These are phyloP conservation scores for Quercus cerris DNA, from an alignment of 306 rosid species.

Conservation along the genomic window DNA sequence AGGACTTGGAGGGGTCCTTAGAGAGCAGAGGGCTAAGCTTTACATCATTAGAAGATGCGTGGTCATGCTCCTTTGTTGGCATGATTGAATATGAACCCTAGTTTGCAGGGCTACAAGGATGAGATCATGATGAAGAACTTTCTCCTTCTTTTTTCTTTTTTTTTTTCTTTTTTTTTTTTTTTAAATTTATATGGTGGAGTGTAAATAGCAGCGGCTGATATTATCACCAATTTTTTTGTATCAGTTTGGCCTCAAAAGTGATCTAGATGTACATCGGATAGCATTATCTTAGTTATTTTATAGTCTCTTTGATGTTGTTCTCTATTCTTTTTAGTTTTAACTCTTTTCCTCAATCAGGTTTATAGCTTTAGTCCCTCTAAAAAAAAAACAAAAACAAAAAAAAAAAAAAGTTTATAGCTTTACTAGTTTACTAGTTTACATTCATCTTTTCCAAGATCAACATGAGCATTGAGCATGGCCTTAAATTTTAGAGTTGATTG, in stretches of 20 bases:
- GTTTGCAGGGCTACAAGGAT: neutral
- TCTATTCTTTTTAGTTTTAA: constrained; percentile 4
- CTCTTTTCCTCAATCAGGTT: too few species aligned
- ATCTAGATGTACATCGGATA: constrained; percentile 51
- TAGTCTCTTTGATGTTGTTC: constrained; percentile 3
- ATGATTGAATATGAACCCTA: constrained; percentile 37
- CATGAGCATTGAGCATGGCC: too few species aligned
- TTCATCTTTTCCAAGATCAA: too few species aligned
- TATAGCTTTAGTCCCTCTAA: too few species aligned
- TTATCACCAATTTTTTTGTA: constrained; percentile 47
- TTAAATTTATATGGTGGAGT: constrained; percentile 35
- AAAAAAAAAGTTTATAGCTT: too few species aligned
- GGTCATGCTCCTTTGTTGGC: constrained; percentile 99
- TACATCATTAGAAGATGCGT: constrained; percentile 95
- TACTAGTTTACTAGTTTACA: too few species aligned
- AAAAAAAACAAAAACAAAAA: too few species aligned
- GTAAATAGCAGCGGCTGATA: constrained; percentile 44
- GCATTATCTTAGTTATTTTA: constrained; percentile 11
- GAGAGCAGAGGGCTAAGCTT: constrained; percentile 83
- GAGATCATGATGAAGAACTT: neutral
- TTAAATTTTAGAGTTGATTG: too few species aligned
- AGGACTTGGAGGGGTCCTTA: constrained; percentile 81
- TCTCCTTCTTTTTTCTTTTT: neutral
- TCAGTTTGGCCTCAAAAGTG: constrained; percentile 25
- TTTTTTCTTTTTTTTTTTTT: neutral